Evolutionary conservation across 352 stramenopile species (phyloP).

Genomic region (Thraustotheca clavata): DNA sequence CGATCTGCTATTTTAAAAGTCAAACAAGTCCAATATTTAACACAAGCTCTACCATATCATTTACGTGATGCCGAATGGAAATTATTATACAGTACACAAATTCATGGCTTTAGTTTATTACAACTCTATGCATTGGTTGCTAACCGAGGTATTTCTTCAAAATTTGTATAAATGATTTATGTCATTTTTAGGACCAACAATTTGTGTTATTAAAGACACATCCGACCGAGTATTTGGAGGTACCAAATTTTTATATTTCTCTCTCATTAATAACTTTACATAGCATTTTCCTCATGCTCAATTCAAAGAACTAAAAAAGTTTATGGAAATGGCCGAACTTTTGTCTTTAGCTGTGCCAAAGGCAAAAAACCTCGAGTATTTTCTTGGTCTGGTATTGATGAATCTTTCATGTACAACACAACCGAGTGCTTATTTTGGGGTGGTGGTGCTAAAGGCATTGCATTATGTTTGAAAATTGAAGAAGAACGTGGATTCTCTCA

Average conservation of each 20-base stretch:
- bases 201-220: conserved; percentile 59
- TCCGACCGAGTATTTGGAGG: conserved; percentile 58
- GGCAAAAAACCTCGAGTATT: conserved; percentile 34
- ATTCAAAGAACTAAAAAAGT: conserved; percentile 40
- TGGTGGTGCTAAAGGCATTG: conserved; percentile 54
- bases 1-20: conserved; percentile 52
- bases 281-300: conserved; percentile 55
- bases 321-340: conserved; percentile 71
- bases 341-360: conserved; percentile 54
- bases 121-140: not conserved
- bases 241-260: not conserved
- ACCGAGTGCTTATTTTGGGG: conserved; percentile 52
- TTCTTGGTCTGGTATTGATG: conserved; percentile 52
- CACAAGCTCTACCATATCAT: conserved; percentile 47
- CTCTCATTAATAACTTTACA: not conserved
- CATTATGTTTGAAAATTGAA: conserved; percentile 60
- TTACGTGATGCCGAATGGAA: conserved; percentile 65
- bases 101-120: conserved; percentile 60
- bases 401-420: conserved; percentile 60
- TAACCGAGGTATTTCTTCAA: not conserved
- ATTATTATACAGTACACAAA: conserved; percentile 47
- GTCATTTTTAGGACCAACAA: conserved; percentile 45
- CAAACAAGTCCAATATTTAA: conserved; percentile 58
- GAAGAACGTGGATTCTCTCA: conserved; percentile 61
- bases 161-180: conserved; percentile 26